Evolutionary conservation across 108 stramenopile genomes (phyloP), one percentile per base, ranked within the genome.

Genomic region (Fragilariopsis cylindrus): DNA sequence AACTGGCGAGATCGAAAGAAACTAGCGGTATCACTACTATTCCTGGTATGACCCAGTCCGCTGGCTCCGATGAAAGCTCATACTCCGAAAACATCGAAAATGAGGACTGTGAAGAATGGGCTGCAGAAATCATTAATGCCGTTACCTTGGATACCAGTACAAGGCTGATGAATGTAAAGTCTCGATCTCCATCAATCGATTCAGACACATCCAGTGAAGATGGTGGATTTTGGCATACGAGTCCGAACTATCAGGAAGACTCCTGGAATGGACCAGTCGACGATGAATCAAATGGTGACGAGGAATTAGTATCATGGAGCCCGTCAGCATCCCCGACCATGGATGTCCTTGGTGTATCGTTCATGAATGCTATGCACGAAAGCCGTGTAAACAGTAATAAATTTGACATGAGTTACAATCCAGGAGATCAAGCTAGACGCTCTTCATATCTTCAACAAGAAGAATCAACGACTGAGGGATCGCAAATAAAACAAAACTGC

Each of bases 91-190:
- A 65, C 49, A 80, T 58, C 41, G 82, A 78, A 52, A 45, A 19
- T 6, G 72, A 79, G 18, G 72, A 89, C 43, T 87, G 86, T n/a
- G 90, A 88, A 65, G 88, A 95, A 75, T 95, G 94, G 94, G 94
- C 94, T 39, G 88, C 88, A 6, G 73, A 72, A 58, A 43, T 91
- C 48, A 76, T 95, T 62, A 77, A 81, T 13, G 82, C 87, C 50
- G 85, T 83, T 3, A 82, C 74, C 44, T 15, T 73, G 71, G 86
- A 73, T 4, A 73, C 45, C 11, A 76, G 65, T 58, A 55, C 58
- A 41, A 50, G 48, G 44, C 12, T 69, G 9, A 56, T 72, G 13
- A 12, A n/a, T 1, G 60, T 5, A 5, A 79, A 73, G 60, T n/a
- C 65, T 43, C 65, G 76, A 66, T 77, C 73, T 57, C 47, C 19